phyloP scores from a whole-genome alignment of 306 rosid genomes.

The Chamaecrista fasciculata region DNA sequence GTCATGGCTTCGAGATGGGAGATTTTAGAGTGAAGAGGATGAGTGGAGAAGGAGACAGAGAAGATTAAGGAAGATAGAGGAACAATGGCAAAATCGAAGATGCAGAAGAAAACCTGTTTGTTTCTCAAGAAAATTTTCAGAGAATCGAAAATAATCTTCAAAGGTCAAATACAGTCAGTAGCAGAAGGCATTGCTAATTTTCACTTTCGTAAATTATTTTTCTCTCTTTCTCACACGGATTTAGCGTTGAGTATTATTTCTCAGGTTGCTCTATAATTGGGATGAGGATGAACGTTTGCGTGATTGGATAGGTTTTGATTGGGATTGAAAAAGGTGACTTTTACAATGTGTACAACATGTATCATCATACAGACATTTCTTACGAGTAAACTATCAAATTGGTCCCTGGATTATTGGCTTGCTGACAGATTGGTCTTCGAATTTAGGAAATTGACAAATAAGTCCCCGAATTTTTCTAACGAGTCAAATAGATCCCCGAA shows the following conservation, averaged over 20 bases:
- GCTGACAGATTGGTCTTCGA: too few relatives aligned
- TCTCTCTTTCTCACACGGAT: background rate
- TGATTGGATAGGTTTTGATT: too few relatives aligned
- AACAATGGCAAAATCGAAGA: constrained; percentile 46
- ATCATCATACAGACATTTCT: too few relatives aligned
- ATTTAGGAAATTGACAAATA: too few relatives aligned
- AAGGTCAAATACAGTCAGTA: constrained; percentile 16
- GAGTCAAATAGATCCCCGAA: too few relatives aligned
- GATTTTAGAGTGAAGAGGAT: constrained; percentile 45
- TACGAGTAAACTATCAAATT: too few relatives aligned
- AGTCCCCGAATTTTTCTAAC: too few relatives aligned
- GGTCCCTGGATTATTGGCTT: too few relatives aligned
- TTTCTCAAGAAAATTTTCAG: constrained; percentile 38
- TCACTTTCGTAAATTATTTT: constrained; percentile 46
- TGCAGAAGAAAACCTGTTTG: constrained; percentile 44
- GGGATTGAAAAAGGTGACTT: background rate
- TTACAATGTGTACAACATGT: background rate
- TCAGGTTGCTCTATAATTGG: background rate
- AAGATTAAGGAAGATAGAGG: constrained; percentile 63
- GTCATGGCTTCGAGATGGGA: constrained; percentile 67
- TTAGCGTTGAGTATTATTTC: background rate
- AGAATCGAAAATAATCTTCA: constrained; percentile 39
- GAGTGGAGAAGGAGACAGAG: constrained; percentile 49
- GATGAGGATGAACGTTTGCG: background rate
- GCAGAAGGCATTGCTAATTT: background rate